Evolutionary conservation across 1,284 basidiomycete genomes (phyloP).

Genomic region (Ganoderma sp.): DNA sequence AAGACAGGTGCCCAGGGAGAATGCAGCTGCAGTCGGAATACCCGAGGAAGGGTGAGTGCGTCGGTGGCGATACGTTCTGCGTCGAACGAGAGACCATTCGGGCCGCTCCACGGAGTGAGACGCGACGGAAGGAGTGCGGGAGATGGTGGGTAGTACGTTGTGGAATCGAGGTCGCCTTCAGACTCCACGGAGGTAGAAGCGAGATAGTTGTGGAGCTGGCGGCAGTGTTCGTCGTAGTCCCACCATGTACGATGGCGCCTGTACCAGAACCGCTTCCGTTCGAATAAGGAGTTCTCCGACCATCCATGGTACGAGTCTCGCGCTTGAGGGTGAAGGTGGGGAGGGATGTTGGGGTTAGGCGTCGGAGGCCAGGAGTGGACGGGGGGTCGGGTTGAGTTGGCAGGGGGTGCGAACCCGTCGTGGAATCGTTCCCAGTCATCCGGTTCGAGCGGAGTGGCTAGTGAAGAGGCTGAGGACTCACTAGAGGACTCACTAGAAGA

Average conservation of each 20-base stretch:
- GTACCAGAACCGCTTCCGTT: conserved; percentile 18
- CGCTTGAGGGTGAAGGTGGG: neutral
- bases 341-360: conserved; percentile 10
- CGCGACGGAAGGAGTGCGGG: conserved; percentile 21
- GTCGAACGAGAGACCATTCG: neutral
- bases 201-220: conserved; percentile 9
- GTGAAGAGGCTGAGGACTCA: conserved; percentile 14
- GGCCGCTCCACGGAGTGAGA: neutral
- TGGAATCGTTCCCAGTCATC: conserved; percentile 16
- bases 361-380: conserved; percentile 11
- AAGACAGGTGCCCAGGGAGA: conserved; percentile 51
- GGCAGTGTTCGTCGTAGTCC: conserved; percentile 20
- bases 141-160: conserved; percentile 13
- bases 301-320: conserved; percentile 11
- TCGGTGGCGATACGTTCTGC: neutral
- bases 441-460: conserved; percentile 13
- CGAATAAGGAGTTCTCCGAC: conserved; percentile 12
- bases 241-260: conserved; percentile 14
- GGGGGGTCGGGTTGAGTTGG: conserved; percentile 7
- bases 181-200: neutral
- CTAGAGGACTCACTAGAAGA: conserved; percentile 1
- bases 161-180: conserved; percentile 7
- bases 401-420: conserved; percentile 20
- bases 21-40: conserved; percentile 12
- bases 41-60: neutral